Evolutionary conservation across 176 grass and related monocot species (phyloP), one percentile per base, ranked within the genome.

Genomic region (Pontederia paniculata): DNA sequence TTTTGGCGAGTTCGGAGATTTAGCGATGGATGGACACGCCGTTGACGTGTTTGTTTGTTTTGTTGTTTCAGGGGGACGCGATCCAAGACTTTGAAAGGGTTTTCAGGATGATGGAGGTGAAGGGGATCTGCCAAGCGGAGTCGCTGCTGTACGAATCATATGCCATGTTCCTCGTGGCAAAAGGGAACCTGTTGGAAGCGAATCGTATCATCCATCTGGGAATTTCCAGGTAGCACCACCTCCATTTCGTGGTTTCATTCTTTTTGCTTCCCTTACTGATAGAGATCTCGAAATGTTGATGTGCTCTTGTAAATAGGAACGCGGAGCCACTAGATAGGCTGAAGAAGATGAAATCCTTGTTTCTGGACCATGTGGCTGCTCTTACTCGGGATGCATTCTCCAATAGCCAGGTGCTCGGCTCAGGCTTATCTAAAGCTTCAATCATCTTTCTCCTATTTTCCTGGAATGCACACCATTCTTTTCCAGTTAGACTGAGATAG

Each of bases 71-170:
- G 93, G 93, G 63, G 6, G 93, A 98, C 74, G 75, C 50, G 52
- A 69, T 57, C 50, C 58, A 54, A 31, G 66, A 84, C 62, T 72
- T 91, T 23, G 69, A 81, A 41, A 84, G 55, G 18, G 77, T 81
- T 14, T 98, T 77, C 66, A 57, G 48, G 68, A 57, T 75, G 23
- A 58, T 98, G 50, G 83, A 91, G 57, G 74, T 71, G 10, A 89
- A 78, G 63, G 53, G 72, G 47, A 65, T 90, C 70, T 98, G 78
- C 67, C 61, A 74, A 49, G 74, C 71, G 73, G 52, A 91, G 66
- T 83, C 93, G 47, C 68, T 91, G 69, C 79, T 91, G 12, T 98
- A 98, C 47, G 93, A 98, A 23, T 70, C 83, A 12, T 98, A 98
- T 50, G 83, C 83, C 4, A 52, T 65, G 6, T 98, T 77, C 84